Conservation (phyloP, 768 basidiomycete genomes). For the Tulasnella sp. region DNA sequence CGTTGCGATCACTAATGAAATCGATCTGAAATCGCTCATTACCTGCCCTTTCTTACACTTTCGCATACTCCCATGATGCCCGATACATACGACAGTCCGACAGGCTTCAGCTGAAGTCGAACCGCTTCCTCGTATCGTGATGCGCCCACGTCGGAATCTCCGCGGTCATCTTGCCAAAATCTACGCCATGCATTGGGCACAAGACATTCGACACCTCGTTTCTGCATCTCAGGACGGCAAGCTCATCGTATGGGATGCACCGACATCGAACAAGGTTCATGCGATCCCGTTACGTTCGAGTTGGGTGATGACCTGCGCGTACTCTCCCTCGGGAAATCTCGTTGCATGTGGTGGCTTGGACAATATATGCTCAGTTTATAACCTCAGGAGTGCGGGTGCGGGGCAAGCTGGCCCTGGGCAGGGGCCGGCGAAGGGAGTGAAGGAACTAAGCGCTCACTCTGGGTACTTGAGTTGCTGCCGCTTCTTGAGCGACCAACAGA, state of each 20-base stretch:
- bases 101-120: conserved; percentile 99
- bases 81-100: too few species aligned
- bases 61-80: too few species aligned
- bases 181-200: conserved; percentile 99
- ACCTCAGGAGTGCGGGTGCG: conserved; percentile 57
- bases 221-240: conserved; percentile 99
- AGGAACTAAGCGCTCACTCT: conserved; percentile 93
- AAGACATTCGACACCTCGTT: conserved; percentile 92
- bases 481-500: conserved; percentile 98
- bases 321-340: conserved; percentile 92
- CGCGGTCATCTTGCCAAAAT: conserved; percentile 98
- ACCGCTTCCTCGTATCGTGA: conserved; percentile 88
- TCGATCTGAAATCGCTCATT: neutral
- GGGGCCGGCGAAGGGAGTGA: conserved; percentile 72
- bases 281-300: conserved; percentile 95
- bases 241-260: conserved; percentile 99
- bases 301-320: conserved; percentile 99
- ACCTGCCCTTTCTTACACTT: neutral
- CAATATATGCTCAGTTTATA: conserved; percentile 99
- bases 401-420: conserved; percentile 39
- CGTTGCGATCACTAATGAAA: neutral
- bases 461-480: conserved; percentile 97
- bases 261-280: conserved; percentile 99
- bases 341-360: conserved; percentile 98
- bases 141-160: conserved; percentile 90